Evolutionary conservation across 768 basidiomycete genomes (phyloP).

Genomic region (Cystofilobasidium bisporidii): DNA sequence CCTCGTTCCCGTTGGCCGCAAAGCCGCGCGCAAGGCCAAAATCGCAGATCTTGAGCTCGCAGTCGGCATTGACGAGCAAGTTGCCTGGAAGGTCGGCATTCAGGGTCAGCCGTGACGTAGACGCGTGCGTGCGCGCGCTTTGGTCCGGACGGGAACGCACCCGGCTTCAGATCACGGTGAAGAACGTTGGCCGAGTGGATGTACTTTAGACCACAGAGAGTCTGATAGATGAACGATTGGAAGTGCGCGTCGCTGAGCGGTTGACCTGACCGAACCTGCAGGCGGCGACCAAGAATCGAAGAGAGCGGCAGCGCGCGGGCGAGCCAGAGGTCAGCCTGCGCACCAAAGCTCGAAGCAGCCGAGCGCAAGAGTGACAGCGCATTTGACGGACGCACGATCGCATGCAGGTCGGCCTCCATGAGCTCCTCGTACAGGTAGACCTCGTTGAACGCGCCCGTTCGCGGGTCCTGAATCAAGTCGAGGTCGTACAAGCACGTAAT

Average conservation of each 20-base stretch:
- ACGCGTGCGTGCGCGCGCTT: no score
- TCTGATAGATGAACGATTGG: conserved; percentile 90
- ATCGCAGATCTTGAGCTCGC: conserved; percentile 72
- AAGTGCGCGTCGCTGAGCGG: conserved; percentile 45
- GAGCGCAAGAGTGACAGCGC: background rate
- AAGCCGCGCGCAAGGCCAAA: conserved; percentile 94
- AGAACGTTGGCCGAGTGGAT: conserved; percentile 97
- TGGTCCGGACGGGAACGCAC: no score
- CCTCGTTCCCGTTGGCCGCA: conserved; percentile 51
- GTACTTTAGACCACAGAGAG: conserved; percentile 93
- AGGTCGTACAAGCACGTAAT: conserved; percentile 96
- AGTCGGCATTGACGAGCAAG: conserved; percentile 93
- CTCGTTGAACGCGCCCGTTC: conserved; percentile 67
- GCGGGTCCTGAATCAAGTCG: conserved; percentile 87
- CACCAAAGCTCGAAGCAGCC: no score
- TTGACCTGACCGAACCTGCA: conserved; percentile 44
- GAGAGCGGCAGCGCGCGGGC: background rate
- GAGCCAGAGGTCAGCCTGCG: no score
- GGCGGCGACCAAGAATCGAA: no score
- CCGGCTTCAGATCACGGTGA: conserved; percentile 90
- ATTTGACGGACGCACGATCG: conserved; percentile 58
- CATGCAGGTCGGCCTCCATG: conserved; percentile 99
- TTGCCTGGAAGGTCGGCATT: conserved; percentile 46
- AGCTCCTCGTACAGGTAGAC: conserved; percentile 89
- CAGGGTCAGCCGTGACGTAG: no score